These are phyloP conservation scores for Pilatotrama ljubarskyi DNA, from an alignment of 768 basidiomycete genomes.

Conservation along the genomic window DNA sequence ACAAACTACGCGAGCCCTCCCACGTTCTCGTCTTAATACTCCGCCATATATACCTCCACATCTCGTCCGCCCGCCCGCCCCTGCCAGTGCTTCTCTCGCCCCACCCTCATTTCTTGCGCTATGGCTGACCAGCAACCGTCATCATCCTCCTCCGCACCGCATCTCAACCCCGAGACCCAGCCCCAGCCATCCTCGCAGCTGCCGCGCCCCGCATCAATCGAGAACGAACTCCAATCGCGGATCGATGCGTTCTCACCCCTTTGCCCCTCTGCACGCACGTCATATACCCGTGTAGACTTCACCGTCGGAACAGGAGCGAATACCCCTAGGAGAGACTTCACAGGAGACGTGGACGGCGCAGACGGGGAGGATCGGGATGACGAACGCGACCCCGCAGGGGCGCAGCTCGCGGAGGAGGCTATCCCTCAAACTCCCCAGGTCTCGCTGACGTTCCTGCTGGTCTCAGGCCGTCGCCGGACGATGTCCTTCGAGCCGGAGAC, in stretches of 20 bases:
- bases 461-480: slow-evolving; percentile 65
- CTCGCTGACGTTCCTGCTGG: slow-evolving; percentile 68
- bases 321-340: slow-evolving; percentile 19
- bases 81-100: neutral
- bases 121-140: slow-evolving; percentile 11
- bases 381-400: neutral
- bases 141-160: slow-evolving; percentile 8
- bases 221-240: slow-evolving; percentile 17
- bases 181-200: neutral
- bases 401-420: slow-evolving; percentile 10
- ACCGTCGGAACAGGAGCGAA: slow-evolving; percentile 24
- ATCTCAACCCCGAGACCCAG: neutral
- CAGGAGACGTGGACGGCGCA: slow-evolving; percentile 16
- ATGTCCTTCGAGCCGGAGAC: slow-evolving; percentile 78
- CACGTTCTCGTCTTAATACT: slow-evolving; percentile 19
- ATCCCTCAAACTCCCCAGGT: slow-evolving; percentile 66
- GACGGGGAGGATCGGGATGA: slow-evolving; percentile 17
- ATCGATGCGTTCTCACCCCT: slow-evolving; percentile 27
- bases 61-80: slow-evolving; percentile 1
- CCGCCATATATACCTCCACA: slow-evolving; percentile 13
- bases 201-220: slow-evolving; percentile 9
- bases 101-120: neutral
- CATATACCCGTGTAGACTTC: slow-evolving; percentile 51
- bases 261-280: slow-evolving; percentile 51
- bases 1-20: slow-evolving; percentile 20